Conservation (phyloP, 768 basidiomycete species). For the Tephrocybe sp. region DNA sequence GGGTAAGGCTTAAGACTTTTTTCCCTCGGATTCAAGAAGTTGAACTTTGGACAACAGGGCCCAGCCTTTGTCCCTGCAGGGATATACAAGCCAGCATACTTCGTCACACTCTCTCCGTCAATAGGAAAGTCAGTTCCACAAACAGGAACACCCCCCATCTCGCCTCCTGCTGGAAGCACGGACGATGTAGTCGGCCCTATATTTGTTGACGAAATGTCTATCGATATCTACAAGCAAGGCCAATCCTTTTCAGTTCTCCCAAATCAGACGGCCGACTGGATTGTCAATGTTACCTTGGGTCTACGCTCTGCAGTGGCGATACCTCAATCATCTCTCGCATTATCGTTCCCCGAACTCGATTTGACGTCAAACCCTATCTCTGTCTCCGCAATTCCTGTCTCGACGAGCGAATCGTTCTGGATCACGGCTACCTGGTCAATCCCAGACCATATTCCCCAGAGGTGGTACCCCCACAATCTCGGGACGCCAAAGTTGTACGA, state of each 20-base stretch:
- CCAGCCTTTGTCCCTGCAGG: constrained; percentile 59
- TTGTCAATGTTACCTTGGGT: constrained; percentile 53
- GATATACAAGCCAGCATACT: constrained; percentile 54
- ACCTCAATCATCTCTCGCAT: constrained; percentile 33
- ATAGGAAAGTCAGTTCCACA: constrained; percentile 16
- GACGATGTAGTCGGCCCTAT: constrained; percentile 25
- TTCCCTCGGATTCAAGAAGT: not conserved
- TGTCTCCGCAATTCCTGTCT: constrained; percentile 20
- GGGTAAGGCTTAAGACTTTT: constrained; percentile 38
- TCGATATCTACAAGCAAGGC: constrained; percentile 57
- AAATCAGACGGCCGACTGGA: constrained; percentile 50
- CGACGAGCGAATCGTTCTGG: constrained; percentile 34
- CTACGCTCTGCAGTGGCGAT: constrained; percentile 41
- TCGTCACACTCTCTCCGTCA: constrained; percentile 38
- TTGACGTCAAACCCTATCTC: constrained; percentile 36
- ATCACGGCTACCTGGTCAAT: constrained; percentile 45
- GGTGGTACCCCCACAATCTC: constrained; percentile 59
- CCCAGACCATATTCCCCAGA: constrained; percentile 42
- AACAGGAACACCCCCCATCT: constrained; percentile 23
- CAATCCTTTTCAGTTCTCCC: constrained; percentile 44
- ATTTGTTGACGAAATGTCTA: constrained; percentile 51
- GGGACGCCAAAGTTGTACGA: constrained; percentile 57
- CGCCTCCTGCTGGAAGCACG: constrained; percentile 22
- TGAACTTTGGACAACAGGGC: constrained; percentile 32
- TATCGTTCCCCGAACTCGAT: constrained; percentile 49